Conservation (phyloP, 1,284 basidiomycete species). For the Austroboletus novae-zelandiae region DNA sequence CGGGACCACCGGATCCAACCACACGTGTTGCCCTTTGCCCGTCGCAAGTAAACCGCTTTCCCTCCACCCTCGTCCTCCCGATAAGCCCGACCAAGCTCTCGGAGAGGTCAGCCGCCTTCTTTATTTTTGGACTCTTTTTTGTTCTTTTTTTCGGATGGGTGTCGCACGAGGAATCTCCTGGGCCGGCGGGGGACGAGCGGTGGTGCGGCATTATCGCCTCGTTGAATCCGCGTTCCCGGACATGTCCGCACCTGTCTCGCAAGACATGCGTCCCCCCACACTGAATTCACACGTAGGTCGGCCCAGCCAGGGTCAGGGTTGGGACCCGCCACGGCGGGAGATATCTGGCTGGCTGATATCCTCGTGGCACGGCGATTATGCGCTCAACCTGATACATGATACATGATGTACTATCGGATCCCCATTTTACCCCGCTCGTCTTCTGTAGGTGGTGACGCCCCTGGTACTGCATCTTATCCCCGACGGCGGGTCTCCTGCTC, state of each 20-base stretch:
- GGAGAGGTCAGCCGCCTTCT: not conserved
- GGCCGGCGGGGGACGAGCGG: not conserved
- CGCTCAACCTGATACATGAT: not conserved
- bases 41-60: not conserved
- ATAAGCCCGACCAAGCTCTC: not conserved
- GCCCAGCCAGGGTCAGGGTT: not conserved
- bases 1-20: not conserved
- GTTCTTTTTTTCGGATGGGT: not conserved
- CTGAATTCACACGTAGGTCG: not conserved
- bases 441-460: conserved; percentile 1
- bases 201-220: conserved; percentile 18
- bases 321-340: not conserved
- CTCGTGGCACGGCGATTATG: not conserved
- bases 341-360: not conserved
- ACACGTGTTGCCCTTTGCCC: conserved; percentile 14
- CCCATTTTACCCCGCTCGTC: not conserved
- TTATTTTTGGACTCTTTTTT: not conserved
- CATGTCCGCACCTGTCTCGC: not conserved
- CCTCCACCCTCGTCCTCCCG: not conserved
- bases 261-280: not conserved
- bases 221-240: conserved; percentile 13
- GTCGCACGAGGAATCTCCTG: conserved; percentile 20
- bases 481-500: not conserved
- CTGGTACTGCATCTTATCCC: not conserved
- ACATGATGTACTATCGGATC: not conserved